A percentile compares a stretch with the other conserved stretches of the same genome.
Evolutionary conservation across 257 asterid species (phyloP).

Genomic region (Knoxia roxburghii): DNA sequence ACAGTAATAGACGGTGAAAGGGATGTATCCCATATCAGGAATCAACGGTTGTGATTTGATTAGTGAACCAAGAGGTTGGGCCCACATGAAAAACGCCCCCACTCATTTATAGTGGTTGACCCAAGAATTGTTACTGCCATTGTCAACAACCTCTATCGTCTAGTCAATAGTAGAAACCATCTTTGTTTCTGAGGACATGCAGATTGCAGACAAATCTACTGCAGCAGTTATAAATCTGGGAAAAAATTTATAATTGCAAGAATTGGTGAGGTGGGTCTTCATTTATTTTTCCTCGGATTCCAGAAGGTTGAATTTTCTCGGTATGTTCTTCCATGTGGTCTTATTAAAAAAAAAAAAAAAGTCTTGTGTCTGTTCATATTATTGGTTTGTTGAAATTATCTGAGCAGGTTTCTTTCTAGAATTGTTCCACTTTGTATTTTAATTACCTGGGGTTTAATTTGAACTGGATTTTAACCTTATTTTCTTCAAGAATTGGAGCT

Average conservation of each 20-base stretch:
- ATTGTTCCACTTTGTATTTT: too few relatives aligned
- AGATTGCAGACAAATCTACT: too few relatives aligned
- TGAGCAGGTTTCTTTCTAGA: too few relatives aligned
- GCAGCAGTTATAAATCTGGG: too few relatives aligned
- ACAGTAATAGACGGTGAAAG: neutral
- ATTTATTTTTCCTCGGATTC: constrained; percentile 18
- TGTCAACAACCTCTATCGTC: too few relatives aligned
- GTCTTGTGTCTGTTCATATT: constrained; percentile 22
- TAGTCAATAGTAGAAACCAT: too few relatives aligned
- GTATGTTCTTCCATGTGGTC: neutral
- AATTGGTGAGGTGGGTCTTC: constrained; percentile 29
- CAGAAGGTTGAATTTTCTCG: constrained; percentile 27
- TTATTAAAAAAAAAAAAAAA: constrained; percentile 24
- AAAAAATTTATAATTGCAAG: too few relatives aligned
- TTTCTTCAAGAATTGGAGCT: neutral
- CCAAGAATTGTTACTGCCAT: neutral
- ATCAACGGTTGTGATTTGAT: constrained; percentile 10
- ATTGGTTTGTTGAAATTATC: neutral
- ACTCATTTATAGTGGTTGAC: constrained; percentile 4
- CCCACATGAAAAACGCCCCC: neutral
- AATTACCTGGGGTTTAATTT: too few relatives aligned
- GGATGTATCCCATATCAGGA: too few relatives aligned
- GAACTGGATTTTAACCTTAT: too few relatives aligned
- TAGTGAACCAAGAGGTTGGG: neutral
- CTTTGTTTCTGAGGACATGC: neutral